Evolutionary conservation across 495 filamentous ascomycete species (phyloP).

Genomic region (Annulohypoxylon nitens): DNA sequence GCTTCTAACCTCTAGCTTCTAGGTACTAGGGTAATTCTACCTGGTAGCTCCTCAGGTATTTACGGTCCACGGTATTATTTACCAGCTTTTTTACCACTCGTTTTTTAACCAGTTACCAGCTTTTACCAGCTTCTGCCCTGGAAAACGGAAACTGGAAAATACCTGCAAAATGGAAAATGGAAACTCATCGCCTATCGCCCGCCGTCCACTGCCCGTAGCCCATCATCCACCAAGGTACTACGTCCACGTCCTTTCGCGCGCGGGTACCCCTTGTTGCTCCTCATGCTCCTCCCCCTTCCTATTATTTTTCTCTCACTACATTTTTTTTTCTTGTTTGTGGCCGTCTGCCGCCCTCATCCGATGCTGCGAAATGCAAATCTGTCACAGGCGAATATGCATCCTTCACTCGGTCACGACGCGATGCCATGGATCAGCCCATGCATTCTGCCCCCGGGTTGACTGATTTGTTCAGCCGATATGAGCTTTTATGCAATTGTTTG

Average conservation of each 20-base stretch:
- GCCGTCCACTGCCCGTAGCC: not conserved
- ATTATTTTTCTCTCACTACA: constrained; percentile 11
- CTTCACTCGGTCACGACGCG: constrained; percentile 48
- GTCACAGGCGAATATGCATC: constrained; percentile 51
- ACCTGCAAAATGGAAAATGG: not conserved
- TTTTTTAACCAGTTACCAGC: not conserved
- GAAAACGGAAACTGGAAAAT: not conserved
- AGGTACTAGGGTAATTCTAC: not conserved
- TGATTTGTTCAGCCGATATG: constrained; percentile 52
- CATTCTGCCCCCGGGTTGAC: constrained; percentile 47
- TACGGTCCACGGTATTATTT: constrained; percentile 7
- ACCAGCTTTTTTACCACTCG: constrained; percentile 9
- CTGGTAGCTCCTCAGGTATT: no score
- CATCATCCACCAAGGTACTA: constrained; percentile 26
- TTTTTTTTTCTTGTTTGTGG: constrained; percentile 40
- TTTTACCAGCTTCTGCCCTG: not conserved
- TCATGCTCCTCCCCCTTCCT: constrained; percentile 1
- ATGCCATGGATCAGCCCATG: constrained; percentile 50
- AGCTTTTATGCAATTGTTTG: constrained; percentile 50
- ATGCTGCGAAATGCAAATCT: constrained; percentile 49
- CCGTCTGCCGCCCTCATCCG: constrained; percentile 49
- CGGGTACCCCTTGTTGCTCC: constrained; percentile 30
- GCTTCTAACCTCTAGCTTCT: not conserved
- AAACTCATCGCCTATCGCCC: not conserved
- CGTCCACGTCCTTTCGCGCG: constrained; percentile 36